Evolutionary conservation across 208 protist genomes (phyloP).

Genomic region (Perkinsela sp.): DNA sequence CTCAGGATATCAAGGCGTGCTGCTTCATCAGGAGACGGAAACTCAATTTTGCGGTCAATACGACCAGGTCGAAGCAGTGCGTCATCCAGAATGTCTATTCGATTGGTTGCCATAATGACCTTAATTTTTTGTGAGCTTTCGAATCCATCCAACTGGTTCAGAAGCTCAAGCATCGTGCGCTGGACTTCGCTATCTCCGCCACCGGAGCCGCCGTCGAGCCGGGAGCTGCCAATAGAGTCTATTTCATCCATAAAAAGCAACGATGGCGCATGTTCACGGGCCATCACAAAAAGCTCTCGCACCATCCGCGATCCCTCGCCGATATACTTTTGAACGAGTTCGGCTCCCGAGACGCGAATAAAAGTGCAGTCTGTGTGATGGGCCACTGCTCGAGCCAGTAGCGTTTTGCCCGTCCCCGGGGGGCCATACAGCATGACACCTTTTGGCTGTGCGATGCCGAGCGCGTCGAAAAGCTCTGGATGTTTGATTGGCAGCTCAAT

Average conservation of each 20-base stretch:
- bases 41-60: conserved; percentile 98
- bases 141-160: conserved; percentile 99
- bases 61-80: conserved; percentile 93
- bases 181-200: conserved; percentile 87
- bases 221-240: conserved; percentile 87
- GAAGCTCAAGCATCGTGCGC: conserved; percentile 98
- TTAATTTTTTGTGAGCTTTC: conserved; percentile 97
- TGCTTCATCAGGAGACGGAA: conserved; percentile 75
- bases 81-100: conserved; percentile 97
- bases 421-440: conserved; percentile 92
- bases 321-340: conserved; percentile 99
- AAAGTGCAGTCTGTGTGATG: conserved; percentile 94
- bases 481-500: conserved; percentile 93
- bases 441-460: conserved; percentile 98
- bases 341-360: conserved; percentile 94
- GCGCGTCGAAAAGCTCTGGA: conserved; percentile 97
- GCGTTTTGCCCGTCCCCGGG: conserved; percentile 84
- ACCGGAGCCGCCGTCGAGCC: conserved; percentile 45
- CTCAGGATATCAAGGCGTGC: conserved; percentile 89
- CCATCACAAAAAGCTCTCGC: conserved; percentile 98
- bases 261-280: conserved; percentile 89
- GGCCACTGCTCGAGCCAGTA: conserved; percentile 92
- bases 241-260: conserved; percentile 99
- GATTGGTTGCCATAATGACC: conserved; percentile 94
- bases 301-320: conserved; percentile 98